Evolutionary conservation across 306 rosid species (phyloP).

Genomic region (Quercus glauca): DNA sequence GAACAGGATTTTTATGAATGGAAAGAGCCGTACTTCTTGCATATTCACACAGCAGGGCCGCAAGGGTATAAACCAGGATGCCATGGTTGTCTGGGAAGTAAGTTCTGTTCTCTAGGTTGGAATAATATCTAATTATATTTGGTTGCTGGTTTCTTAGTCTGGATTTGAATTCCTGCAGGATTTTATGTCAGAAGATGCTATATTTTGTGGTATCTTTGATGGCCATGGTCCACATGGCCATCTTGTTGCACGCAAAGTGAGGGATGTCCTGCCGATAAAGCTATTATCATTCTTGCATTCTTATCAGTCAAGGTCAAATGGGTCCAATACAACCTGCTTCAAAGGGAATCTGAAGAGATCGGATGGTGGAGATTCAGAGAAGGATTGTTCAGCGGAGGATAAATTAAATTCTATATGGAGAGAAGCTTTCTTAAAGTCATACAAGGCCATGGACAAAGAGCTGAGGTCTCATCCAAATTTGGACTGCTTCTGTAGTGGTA

Average conservation of each 20-base stretch:
- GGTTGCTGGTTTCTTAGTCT: conserved; percentile 16
- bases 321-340: conserved; percentile 50
- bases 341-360: conserved; percentile 42
- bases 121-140: conserved; percentile 6
- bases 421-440: conserved; percentile 85
- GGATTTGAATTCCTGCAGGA: conserved; percentile 53
- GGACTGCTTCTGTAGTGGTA: conserved; percentile 97
- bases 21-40: conserved; percentile 80
- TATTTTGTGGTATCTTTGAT: conserved; percentile 90
- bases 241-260: conserved; percentile 86
- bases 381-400: conserved; percentile 58
- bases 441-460: conserved; percentile 93
- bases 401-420: conserved; percentile 60
- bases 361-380: conserved; percentile 56
- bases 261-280: conserved; percentile 79
- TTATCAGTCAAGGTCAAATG: conserved; percentile 50
- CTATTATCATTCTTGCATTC: conserved; percentile 67
- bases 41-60: conserved; percentile 91
- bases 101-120: conserved; percentile 27
- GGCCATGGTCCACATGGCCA: conserved; percentile 98
- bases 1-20: conserved; percentile 70
- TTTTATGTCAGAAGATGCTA: conserved; percentile 75
- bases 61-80: conserved; percentile 95
- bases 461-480: conserved; percentile 84
- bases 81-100: conserved; percentile 99